These are phyloP conservation scores for Ceratobasidium sp. DNA, from an alignment of 1,284 basidiomycete genomes.

Conservation along the genomic window DNA sequence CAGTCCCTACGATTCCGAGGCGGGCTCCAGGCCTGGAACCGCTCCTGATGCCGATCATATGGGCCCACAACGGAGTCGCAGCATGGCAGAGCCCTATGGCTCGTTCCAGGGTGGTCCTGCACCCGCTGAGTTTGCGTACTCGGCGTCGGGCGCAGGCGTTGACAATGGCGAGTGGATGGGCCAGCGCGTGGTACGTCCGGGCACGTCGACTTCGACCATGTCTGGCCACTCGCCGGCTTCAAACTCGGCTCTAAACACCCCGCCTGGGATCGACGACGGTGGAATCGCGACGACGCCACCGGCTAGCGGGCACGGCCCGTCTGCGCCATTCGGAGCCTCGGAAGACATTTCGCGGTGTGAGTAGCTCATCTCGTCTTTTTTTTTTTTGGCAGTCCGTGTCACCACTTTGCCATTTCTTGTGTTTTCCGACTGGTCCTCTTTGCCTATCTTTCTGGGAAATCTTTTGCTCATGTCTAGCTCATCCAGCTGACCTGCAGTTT, in stretches of 20 bases:
- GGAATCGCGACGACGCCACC: slow-evolving; percentile 61
- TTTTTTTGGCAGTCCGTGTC: slow-evolving; percentile 41
- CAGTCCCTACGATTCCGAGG: slow-evolving; percentile 58
- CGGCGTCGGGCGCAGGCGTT: slow-evolving; percentile 56
- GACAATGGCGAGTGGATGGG: slow-evolving; percentile 46
- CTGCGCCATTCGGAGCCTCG: slow-evolving; percentile 36
- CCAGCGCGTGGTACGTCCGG: slow-evolving; percentile 62
- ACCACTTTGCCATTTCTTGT: slow-evolving; percentile 48
- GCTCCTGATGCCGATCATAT: slow-evolving; percentile 52
- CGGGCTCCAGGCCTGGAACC: slow-evolving; percentile 56
- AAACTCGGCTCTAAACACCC: slow-evolving; percentile 76
- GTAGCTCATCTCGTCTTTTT: slow-evolving; percentile 44
- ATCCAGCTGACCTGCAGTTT: slow-evolving; percentile 49
- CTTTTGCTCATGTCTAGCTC: slow-evolving; percentile 44
- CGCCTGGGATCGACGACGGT: slow-evolving; percentile 62
- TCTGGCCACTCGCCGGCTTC: slow-evolving; percentile 65
- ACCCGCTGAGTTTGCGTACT: slow-evolving; percentile 79
- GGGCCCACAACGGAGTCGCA: slow-evolving; percentile 51
- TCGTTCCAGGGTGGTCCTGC: slow-evolving; percentile 38
- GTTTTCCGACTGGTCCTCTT: slow-evolving; percentile 27
- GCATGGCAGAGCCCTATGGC: slow-evolving; percentile 58
- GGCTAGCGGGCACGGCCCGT: slow-evolving; percentile 64
- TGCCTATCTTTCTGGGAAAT: slow-evolving; percentile 33
- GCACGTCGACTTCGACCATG: slow-evolving; percentile 73
- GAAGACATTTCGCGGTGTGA: slow-evolving; percentile 44